These are phyloP conservation scores for Podaxis carcinomalis DNA, from an alignment of 768 basidiomycete species.

Conservation along the genomic window DNA sequence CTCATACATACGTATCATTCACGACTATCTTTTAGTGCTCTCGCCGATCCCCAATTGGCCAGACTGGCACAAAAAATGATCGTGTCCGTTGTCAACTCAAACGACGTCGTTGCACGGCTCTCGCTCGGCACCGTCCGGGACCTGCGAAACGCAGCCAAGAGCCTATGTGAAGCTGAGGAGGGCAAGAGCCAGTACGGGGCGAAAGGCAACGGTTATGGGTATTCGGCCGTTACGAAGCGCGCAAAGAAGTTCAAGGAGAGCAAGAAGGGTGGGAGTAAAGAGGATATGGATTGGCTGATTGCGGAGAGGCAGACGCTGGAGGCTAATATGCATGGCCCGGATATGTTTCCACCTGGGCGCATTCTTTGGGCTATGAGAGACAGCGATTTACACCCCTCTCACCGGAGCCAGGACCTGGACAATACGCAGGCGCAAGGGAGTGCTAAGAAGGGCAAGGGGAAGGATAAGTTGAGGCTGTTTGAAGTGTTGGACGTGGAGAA, in stretches of 20 bases:
- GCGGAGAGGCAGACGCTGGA: conserved; percentile 80
- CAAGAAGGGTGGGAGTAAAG: conserved; percentile 33
- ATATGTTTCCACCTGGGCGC: conserved; percentile 73
- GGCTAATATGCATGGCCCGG: conserved; percentile 73
- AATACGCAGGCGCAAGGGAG: neutral
- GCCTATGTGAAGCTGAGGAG: conserved; percentile 73
- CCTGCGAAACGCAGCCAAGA: conserved; percentile 66
- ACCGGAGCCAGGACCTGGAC: conserved; percentile 28
- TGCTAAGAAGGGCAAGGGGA: conserved; percentile 9
- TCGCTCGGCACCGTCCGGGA: conserved; percentile 77
- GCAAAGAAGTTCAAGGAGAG: conserved; percentile 63
- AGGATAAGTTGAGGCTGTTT: conserved; percentile 65
- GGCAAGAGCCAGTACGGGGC: conserved; percentile 14
- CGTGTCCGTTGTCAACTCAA: conserved; percentile 76
- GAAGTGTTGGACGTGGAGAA: conserved; percentile 74
- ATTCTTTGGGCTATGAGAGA: conserved; percentile 80
- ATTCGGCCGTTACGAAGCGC: conserved; percentile 37
- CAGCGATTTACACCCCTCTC: conserved; percentile 59
- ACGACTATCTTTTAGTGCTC: conserved; percentile 37
- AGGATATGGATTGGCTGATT: conserved; percentile 65
- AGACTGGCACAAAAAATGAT: conserved; percentile 60
- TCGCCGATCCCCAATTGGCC: conserved; percentile 57
- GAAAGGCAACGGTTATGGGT: conserved; percentile 40
- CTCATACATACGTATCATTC: neutral
- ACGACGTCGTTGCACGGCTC: conserved; percentile 75